A percentile compares a stretch with the other conserved stretches of the same genome.
Evolutionary conservation across 371 early-diverging fungal species (phyloP).

Genomic region (Apophysomyces trapeziformis): DNA sequence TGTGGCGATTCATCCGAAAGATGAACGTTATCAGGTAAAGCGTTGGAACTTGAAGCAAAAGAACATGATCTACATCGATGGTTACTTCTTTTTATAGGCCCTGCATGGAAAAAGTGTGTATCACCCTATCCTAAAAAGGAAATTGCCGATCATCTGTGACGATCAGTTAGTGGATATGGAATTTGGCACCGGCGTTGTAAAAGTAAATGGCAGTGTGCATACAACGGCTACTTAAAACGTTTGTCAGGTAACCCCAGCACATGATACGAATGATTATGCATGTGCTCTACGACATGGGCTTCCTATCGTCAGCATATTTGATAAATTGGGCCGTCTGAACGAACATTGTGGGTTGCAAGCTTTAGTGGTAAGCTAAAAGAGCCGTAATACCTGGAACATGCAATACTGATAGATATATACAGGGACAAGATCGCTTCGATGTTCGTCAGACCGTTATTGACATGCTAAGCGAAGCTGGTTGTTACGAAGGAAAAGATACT

Average conservation of each 20-base stretch:
- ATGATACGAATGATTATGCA: constrained; percentile 96
- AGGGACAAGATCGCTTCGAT: constrained; percentile 83
- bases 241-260: constrained; percentile 93
- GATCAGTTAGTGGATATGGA: constrained; percentile 89
- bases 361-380: constrained; percentile 48
- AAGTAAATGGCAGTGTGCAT: constrained; percentile 53
- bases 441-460: constrained; percentile 77
- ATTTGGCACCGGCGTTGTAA: constrained; percentile 98
- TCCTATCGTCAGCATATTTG: constrained; percentile 82
- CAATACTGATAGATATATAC: constrained; percentile 18
- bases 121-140: constrained; percentile 84
- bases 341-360: constrained; percentile 59
- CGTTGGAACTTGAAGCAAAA: neutral
- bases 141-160: constrained; percentile 90
- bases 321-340: constrained; percentile 82
- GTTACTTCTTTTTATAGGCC: constrained; percentile 37
- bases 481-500: constrained; percentile 76
- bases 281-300: constrained; percentile 89
- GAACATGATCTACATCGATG: neutral
- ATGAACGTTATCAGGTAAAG: constrained; percentile 76
- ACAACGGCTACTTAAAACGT: neutral
- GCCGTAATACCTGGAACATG: constrained; percentile 15
- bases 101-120: constrained; percentile 82
- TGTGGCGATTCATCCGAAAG: constrained; percentile 93
- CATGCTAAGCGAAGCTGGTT: constrained; percentile 60